These are phyloP conservation scores for Ceratobasidium sp. DNA, from an alignment of 1,284 basidiomycete species.

Conservation along the genomic window DNA sequence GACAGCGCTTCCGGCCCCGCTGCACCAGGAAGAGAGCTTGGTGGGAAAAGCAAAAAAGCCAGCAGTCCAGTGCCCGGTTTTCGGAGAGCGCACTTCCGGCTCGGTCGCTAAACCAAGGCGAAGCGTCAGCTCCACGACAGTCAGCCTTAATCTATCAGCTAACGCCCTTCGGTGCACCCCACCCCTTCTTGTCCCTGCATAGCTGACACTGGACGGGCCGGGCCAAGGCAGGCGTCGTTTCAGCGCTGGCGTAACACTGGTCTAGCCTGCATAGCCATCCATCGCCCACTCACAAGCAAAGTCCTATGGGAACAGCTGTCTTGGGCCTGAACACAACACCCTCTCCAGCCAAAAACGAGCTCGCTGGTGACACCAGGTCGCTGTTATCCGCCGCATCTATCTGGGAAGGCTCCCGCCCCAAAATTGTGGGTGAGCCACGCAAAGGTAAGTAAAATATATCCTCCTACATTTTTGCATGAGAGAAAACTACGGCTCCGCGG, in stretches of 20 bases:
- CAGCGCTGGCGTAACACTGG: constrained; percentile 20
- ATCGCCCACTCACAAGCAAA: background rate
- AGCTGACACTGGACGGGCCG: constrained; percentile 9
- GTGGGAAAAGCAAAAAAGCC: constrained; percentile 33
- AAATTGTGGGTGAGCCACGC: constrained; percentile 12
- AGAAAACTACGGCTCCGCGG: constrained; percentile 28
- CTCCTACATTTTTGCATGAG: background rate
- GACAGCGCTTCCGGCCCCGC: constrained; percentile 12
- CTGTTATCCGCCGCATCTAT: constrained; percentile 1
- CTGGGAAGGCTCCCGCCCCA: background rate
- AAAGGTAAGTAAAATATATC: constrained; percentile 20
- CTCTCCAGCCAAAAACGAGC: constrained; percentile 13
- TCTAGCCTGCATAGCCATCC: background rate
- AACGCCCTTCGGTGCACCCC: constrained; percentile 16
- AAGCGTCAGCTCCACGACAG: constrained; percentile 27
- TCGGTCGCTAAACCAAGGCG: constrained; percentile 26
- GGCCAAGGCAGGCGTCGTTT: constrained; percentile 9
- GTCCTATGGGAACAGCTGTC: constrained; percentile 8
- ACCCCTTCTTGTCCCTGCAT: constrained; percentile 6
- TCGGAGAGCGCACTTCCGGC: constrained; percentile 17
- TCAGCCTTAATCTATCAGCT: constrained; percentile 30
- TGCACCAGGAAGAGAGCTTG: constrained; percentile 1
- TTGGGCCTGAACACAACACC: constrained; percentile 19
- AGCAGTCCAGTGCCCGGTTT: background rate
- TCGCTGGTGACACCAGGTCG: background rate